phyloP scores from a whole-genome alignment of 768 basidiomycete species.

The Suillus sp. region DNA sequence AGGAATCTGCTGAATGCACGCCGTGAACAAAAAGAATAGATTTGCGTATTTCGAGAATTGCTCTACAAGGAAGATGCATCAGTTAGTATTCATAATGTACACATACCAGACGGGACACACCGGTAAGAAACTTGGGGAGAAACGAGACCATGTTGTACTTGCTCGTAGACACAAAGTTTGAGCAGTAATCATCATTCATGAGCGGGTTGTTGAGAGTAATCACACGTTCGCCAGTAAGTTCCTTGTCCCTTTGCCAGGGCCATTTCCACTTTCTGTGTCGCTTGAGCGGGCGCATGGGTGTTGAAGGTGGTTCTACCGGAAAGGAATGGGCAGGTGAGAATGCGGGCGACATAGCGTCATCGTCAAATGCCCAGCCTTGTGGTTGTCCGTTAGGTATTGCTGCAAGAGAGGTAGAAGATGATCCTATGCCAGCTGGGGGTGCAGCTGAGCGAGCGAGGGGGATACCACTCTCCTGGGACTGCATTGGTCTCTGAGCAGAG shows the following conservation, averaged over 20 bases:
- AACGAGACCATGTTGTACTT: conserved; percentile 92
- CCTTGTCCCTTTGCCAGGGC: conserved; percentile 78
- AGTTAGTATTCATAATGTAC: conserved; percentile 6
- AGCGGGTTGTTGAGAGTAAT: conserved; percentile 79
- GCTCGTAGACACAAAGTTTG: conserved; percentile 90
- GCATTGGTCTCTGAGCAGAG: conserved; percentile 34
- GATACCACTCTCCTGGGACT: conserved; percentile 50
- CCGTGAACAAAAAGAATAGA: conserved; percentile 97
- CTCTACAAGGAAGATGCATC: conserved; percentile 48
- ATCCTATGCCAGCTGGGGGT: conserved; percentile 58
- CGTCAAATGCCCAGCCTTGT: conserved; percentile 76
- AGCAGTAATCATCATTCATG: conserved; percentile 66
- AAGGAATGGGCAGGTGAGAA: conserved; percentile 49
- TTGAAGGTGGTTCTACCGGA: conserved; percentile 30
- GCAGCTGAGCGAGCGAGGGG: conserved; percentile 62
- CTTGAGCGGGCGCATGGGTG: conserved; percentile 16
- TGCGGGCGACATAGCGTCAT: conserved; percentile 50
- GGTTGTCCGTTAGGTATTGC: conserved; percentile 46
- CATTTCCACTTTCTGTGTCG: conserved; percentile 60
- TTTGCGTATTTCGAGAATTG: conserved; percentile 99
- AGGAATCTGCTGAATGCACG: conserved; percentile 96
- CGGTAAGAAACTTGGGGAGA: conserved; percentile 88
- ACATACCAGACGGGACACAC: conserved; percentile 46
- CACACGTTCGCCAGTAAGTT: conserved; percentile 71
- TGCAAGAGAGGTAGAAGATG: conserved; percentile 46